phyloP scores from a whole-genome alignment of 2,329 filamentous ascomycete genomes.

The Coniochaeta sp. region DNA sequence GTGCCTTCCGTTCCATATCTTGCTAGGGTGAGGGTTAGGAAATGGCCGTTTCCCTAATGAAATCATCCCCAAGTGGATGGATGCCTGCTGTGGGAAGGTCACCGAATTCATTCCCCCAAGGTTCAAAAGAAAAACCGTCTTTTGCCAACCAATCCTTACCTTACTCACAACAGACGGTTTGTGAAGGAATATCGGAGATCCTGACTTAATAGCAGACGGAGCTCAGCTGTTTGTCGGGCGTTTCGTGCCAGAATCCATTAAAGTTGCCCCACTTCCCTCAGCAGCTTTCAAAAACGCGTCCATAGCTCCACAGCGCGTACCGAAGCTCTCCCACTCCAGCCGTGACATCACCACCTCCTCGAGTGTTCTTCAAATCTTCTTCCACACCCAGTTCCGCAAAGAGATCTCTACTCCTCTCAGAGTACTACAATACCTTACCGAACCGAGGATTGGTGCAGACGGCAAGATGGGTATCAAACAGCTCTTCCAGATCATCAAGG shows the following conservation, averaged over 20 bases:
- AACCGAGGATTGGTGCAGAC: neutral
- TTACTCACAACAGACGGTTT: no score
- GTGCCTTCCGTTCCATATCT: no score
- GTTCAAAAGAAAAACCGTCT: no score
- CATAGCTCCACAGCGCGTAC: neutral
- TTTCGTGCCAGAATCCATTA: neutral
- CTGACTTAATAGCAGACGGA: no score
- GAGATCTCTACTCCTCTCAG: neutral
- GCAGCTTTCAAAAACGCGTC: neutral
- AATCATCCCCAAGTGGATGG: no score
- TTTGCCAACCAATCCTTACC: no score
- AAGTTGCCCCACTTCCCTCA: constrained; percentile 1
- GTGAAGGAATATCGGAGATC: no score
- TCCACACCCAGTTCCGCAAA: neutral
- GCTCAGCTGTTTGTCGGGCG: neutral
- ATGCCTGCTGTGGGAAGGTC: no score
- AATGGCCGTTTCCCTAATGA: no score
- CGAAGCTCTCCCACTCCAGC: neutral
- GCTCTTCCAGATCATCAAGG: constrained; percentile 75
- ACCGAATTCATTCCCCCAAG: no score
- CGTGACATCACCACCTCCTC: neutral
- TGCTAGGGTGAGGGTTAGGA: no score
- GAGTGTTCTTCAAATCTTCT: neutral
- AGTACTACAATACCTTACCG: neutral
- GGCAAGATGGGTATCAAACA: constrained; percentile 59